These are phyloP conservation scores for Teratosphaeria destructans DNA, from an alignment of 2,329 filamentous ascomycete species.

Conservation along the genomic window DNA sequence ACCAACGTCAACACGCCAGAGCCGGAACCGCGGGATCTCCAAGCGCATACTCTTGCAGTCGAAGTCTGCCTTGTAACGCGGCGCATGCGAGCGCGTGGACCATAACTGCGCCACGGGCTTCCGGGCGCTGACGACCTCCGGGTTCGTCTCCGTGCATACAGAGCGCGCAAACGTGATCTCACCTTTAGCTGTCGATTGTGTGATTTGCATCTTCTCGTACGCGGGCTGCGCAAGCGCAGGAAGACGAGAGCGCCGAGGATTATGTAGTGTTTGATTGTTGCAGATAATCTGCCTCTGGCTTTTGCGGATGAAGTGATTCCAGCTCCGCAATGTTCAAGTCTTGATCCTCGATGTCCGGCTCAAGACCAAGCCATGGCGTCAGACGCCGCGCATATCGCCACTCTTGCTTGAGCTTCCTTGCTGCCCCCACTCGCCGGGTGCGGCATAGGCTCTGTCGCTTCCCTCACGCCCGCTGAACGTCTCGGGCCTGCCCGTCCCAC, in stretches of 20 bases:
- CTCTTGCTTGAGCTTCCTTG: too few species aligned
- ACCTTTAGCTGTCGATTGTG: conserved; percentile 75
- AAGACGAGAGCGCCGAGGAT: conserved; percentile 59
- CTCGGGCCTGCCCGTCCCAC: too few species aligned
- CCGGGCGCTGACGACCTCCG: conserved; percentile 62
- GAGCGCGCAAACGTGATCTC: conserved; percentile 89
- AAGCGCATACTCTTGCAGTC: conserved; percentile 79
- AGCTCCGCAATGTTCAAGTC: too few species aligned
- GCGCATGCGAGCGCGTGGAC: conserved; percentile 67
- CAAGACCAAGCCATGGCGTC: too few species aligned
- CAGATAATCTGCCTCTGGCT: too few species aligned
- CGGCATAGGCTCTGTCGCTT: too few species aligned
- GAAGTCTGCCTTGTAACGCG: conserved; percentile 74
- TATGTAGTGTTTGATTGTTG: too few species aligned
- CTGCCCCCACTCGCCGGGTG: too few species aligned
- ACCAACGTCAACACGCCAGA: conserved; percentile 76
- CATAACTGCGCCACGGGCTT: conserved; percentile 84
- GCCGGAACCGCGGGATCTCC: conserved; percentile 78
- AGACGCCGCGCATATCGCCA: too few species aligned
- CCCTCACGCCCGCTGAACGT: too few species aligned
- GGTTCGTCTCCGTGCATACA: conserved; percentile 66
- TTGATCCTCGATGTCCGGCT: too few species aligned
- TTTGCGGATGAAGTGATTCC: too few species aligned
- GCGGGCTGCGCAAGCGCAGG: conserved; percentile 62
- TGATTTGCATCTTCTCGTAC: conserved; percentile 83